phyloP scores from a whole-genome alignment of 1,139 yeast species.

The Waltiozyma sp. region DNA sequence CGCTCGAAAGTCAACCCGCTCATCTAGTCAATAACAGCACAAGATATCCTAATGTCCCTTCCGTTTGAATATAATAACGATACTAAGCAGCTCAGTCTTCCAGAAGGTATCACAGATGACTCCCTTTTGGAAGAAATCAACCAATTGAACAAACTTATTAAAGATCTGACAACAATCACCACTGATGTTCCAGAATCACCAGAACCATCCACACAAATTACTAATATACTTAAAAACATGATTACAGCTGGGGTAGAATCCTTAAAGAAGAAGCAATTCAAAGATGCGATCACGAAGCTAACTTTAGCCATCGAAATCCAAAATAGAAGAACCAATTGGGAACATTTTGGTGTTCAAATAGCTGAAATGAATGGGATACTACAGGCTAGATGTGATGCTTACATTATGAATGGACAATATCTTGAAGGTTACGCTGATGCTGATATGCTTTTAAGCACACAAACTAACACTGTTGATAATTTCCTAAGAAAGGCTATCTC shows the following conservation, averaged over 20 bases:
- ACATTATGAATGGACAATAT: slow-evolving; percentile 52
- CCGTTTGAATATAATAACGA: background rate
- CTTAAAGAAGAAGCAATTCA: slow-evolving; percentile 48
- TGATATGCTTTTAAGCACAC: slow-evolving; percentile 60
- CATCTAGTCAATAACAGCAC: background rate
- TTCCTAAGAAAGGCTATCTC: slow-evolving; percentile 77
- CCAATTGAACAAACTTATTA: slow-evolving; percentile 53
- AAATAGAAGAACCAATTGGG: slow-evolving; percentile 67
- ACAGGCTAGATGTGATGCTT: slow-evolving; percentile 77
- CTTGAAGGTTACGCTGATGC: slow-evolving; percentile 75
- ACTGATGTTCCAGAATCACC: slow-evolving; percentile 51
- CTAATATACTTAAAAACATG: slow-evolving; percentile 60
- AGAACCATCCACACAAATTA: slow-evolving; percentile 50
- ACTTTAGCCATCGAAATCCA: slow-evolving; percentile 76
- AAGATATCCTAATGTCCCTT: background rate
- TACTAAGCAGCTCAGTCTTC: background rate
- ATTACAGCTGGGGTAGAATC: slow-evolving; percentile 62
- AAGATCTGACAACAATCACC: slow-evolving; percentile 47
- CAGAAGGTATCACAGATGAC: background rate
- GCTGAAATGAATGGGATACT: slow-evolving; percentile 67
- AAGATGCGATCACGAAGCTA: slow-evolving; percentile 67
- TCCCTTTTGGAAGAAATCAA: slow-evolving; percentile 26
- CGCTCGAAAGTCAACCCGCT: too few relatives aligned
- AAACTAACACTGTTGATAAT: slow-evolving; percentile 58
- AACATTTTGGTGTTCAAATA: slow-evolving; percentile 66